Conservation (phyloP, 1,284 basidiomycete genomes). For the Moesziomyces parantarcticus region DNA sequence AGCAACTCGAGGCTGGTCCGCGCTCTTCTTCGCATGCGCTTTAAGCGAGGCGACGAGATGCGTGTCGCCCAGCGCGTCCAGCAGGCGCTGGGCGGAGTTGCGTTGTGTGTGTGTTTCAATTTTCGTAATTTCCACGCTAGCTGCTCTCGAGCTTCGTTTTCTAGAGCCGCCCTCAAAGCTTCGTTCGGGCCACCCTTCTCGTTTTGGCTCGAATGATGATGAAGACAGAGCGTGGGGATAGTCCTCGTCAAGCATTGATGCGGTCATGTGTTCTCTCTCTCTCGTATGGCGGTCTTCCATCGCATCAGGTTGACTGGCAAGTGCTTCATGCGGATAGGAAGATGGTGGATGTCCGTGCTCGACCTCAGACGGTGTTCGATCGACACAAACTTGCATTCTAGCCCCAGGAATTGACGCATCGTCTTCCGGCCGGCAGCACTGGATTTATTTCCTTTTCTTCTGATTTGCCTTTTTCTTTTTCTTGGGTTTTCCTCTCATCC, state of each 20-base stretch:
- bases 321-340: conserved; percentile 97
- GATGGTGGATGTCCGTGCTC: too few species aligned
- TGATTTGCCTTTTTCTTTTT: conserved; percentile 9
- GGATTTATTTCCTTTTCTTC: too few species aligned
- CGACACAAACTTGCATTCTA: conserved; percentile 77
- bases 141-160: background rate
- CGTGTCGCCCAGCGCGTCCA: background rate
- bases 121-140: background rate
- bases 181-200: too few species aligned
- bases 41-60: background rate
- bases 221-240: too few species aligned
- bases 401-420: too few species aligned
- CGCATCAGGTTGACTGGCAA: conserved; percentile 89
- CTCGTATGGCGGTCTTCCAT: conserved; percentile 84
- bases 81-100: too few species aligned
- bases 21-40: background rate
- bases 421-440: too few species aligned
- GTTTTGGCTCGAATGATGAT: too few species aligned
- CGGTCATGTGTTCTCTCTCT: conserved; percentile 98
- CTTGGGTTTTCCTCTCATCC: conserved; percentile 99
- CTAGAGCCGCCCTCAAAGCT: conserved; percentile 1
- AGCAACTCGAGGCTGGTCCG: background rate
- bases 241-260: conserved; percentile 61
- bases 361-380: conserved; percentile 88
- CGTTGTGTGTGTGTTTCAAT: conserved; percentile 12